Evolutionary conservation across 306 rosid genomes (phyloP).

Genomic region (Cyamopsis tetragonoloba): DNA sequence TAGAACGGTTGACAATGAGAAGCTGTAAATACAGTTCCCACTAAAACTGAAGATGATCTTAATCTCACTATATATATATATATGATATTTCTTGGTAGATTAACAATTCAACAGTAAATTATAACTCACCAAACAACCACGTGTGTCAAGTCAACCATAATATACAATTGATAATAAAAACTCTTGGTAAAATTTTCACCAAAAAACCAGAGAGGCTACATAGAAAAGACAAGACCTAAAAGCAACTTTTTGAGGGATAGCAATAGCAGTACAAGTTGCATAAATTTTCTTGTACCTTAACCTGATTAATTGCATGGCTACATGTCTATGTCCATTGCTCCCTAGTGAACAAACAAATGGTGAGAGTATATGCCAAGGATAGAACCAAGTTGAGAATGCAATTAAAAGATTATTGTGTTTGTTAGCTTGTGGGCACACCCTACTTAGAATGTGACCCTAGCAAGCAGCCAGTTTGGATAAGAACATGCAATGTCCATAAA

Average conservation of each 20-base stretch:
- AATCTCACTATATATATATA: too few relatives aligned
- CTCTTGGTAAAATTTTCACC: too few relatives aligned
- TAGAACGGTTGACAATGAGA: too few relatives aligned
- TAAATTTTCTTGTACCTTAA: background rate
- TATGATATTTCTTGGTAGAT: too few relatives aligned
- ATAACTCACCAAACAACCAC: too few relatives aligned
- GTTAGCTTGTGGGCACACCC: background rate
- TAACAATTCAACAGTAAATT: too few relatives aligned
- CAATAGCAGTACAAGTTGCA: conserved; percentile 20
- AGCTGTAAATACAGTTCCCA: too few relatives aligned
- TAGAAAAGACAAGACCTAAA: background rate
- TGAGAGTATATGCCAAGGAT: conserved; percentile 12
- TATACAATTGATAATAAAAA: too few relatives aligned
- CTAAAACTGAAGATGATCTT: too few relatives aligned
- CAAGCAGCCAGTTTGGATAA: conserved; percentile 24
- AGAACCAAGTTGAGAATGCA: conserved; percentile 29
- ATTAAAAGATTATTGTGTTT: conserved; percentile 1
- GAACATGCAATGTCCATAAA: background rate
- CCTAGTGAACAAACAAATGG: background rate
- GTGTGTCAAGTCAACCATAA: too few relatives aligned
- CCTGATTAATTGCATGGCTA: too few relatives aligned
- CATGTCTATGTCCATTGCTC: conserved; percentile 28
- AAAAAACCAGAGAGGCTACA: background rate
- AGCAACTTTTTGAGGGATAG: conserved; percentile 4
- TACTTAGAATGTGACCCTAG: background rate